Percentiles rank a stretch among this genome's conserved stretches.
Conservation (phyloP, 2,329 filamentous ascomycete genomes). For the Neonectria ditissima region DNA sequence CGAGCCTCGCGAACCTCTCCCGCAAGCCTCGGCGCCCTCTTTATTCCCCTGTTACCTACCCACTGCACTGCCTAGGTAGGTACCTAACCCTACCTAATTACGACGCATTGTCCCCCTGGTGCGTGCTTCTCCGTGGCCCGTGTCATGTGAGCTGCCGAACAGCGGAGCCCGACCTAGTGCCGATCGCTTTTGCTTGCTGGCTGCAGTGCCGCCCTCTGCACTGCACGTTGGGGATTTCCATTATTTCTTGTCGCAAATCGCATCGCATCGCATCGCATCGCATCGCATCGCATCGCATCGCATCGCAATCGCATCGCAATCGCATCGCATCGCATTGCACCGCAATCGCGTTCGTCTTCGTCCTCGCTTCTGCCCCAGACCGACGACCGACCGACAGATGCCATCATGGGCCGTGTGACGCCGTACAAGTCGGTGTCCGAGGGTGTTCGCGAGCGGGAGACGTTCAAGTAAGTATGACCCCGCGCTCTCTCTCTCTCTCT, state of each 20-base stretch:
- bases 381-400: background rate
- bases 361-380: too few relatives aligned
- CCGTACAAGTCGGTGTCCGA: constrained; percentile 2
- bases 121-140: background rate
- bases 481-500: too few relatives aligned
- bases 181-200: background rate
- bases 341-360: background rate
- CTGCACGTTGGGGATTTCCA: background rate
- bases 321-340: too few relatives aligned
- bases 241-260: background rate
- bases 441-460: constrained; percentile 46
- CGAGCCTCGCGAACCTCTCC: too few relatives aligned
- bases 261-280: too few relatives aligned
- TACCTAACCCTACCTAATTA: too few relatives aligned
- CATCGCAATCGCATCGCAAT: background rate
- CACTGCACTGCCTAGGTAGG: too few relatives aligned
- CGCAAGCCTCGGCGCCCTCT: too few relatives aligned
- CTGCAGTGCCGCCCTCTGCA: too few relatives aligned
- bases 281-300: too few relatives aligned
- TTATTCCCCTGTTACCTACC: too few relatives aligned
- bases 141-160: background rate
- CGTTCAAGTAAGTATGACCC: constrained; percentile 43
- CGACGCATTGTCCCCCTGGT: too few relatives aligned
- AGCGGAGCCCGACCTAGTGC: background rate
- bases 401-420: background rate